Conservation (phyloP, 768 basidiomycete genomes). For the Lactarius evosmus region DNA sequence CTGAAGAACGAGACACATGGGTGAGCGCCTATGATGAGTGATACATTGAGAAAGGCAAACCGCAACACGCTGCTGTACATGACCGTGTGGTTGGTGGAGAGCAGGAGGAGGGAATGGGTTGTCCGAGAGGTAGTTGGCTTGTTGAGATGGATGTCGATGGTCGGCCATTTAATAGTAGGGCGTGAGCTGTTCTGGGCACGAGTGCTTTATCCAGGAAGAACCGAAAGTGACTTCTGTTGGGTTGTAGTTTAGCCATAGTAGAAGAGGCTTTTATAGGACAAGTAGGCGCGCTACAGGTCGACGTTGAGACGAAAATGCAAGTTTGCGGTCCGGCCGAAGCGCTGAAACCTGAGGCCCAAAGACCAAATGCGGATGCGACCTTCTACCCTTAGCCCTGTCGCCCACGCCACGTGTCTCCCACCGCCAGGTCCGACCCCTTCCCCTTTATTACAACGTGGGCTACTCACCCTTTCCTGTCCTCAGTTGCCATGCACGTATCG, state of each 20-base stretch:
- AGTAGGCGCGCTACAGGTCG: no score
- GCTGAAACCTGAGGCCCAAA: no score
- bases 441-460: conserved; percentile 14
- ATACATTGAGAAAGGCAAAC: no score
- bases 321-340: no score
- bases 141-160: neutral
- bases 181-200: neutral
- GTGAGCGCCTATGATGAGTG: no score
- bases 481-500: conserved; percentile 15
- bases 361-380: no score
- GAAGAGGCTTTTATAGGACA: no score
- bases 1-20: no score
- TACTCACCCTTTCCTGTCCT: neutral
- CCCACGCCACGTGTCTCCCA: conserved; percentile 27
- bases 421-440: neutral
- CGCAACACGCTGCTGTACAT: no score
- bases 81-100: no score
- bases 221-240: neutral
- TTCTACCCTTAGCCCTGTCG: conserved; percentile 15
- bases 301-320: no score
- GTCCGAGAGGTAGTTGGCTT: neutral
- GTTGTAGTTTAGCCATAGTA: neutral
- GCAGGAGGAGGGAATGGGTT: no score
- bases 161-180: neutral
- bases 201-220: neutral